A percentile compares a stretch with the other conserved stretches of the same genome.
Conservation (phyloP, 2,329 filamentous ascomycete species). For the Cladosporium velox region DNA sequence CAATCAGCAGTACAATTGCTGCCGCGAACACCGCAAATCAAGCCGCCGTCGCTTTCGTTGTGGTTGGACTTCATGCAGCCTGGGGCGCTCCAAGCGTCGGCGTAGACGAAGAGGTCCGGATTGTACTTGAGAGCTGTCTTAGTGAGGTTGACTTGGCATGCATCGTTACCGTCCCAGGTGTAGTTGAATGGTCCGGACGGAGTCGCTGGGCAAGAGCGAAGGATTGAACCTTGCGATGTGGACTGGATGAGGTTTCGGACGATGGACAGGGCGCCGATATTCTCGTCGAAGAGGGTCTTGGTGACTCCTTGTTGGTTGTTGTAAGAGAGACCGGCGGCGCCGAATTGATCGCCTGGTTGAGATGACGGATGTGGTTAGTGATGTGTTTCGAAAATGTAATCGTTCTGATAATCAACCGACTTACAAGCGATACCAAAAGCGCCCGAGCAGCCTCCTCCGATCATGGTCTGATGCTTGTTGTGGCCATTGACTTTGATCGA, state of each 20-base stretch:
- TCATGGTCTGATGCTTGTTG: slow-evolving; percentile 28
- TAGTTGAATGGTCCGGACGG: slow-evolving; percentile 27
- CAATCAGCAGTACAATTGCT: slow-evolving; percentile 38
- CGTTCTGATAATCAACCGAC: slow-evolving; percentile 7
- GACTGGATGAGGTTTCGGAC: slow-evolving; percentile 31
- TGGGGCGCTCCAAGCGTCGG: slow-evolving; percentile 31
- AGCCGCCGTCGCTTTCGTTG: slow-evolving; percentile 25
- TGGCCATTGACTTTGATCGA: slow-evolving; percentile 26
- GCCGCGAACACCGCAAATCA: slow-evolving; percentile 28
- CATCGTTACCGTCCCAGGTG: slow-evolving; percentile 14
- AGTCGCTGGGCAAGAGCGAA: slow-evolving; percentile 25
- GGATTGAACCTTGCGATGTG: slow-evolving; percentile 24
- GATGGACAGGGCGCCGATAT: slow-evolving; percentile 28
- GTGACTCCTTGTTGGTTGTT: slow-evolving; percentile 25
- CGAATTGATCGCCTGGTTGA: background rate
- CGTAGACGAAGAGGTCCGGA: slow-evolving; percentile 28
- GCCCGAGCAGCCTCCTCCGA: slow-evolving; percentile 30
- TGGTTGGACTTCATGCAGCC: slow-evolving; percentile 29
- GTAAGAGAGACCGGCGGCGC: background rate
- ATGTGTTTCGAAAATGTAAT: background rate
- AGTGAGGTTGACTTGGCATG: slow-evolving; percentile 27
- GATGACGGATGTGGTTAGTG: background rate
- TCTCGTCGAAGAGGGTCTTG: slow-evolving; percentile 28
- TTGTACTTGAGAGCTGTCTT: slow-evolving; percentile 28
- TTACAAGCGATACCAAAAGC: slow-evolving; percentile 29